Conservation (phyloP, 1,284 basidiomycete species). For the Malassezia equina region DNA sequence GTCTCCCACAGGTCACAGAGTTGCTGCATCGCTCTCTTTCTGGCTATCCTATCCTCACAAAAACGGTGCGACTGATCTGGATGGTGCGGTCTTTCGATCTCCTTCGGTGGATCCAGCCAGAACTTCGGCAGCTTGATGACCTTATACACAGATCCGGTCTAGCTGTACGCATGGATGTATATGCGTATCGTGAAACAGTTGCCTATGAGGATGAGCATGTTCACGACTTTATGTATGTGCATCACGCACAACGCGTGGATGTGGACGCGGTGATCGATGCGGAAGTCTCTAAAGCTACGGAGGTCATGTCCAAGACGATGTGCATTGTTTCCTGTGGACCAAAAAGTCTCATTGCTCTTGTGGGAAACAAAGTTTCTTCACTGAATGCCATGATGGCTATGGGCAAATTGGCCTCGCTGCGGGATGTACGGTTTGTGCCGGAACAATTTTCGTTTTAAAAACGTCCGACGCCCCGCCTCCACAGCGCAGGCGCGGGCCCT, state of each 20-base stretch:
- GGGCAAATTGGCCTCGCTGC: not conserved
- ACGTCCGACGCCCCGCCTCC: not conserved
- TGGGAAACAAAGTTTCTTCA: not conserved
- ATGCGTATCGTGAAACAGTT: not conserved
- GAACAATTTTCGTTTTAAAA: constrained; percentile 2
- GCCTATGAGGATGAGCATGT: not conserved
- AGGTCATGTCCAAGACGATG: not conserved
- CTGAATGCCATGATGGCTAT: not conserved
- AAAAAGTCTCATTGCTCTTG: not conserved
- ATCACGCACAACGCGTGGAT: not conserved
- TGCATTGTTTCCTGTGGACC: constrained; percentile 1
- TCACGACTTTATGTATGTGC: not conserved
- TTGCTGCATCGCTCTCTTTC: not conserved
- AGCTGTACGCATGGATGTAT: not conserved
- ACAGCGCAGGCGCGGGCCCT: not conserved
- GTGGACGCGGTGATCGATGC: not conserved
- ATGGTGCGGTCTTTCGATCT: not conserved
- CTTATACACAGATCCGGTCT: not conserved
- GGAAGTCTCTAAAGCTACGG: not conserved
- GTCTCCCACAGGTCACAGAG: not conserved
- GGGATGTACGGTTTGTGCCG: not conserved
- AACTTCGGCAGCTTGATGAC: not conserved
- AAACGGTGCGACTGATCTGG: constrained; percentile 9
- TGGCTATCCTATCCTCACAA: not conserved
- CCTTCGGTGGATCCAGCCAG: not conserved